phyloP scores from a whole-genome alignment of 2,329 filamentous ascomycete genomes.

The Sporothrix dimorphospora region DNA sequence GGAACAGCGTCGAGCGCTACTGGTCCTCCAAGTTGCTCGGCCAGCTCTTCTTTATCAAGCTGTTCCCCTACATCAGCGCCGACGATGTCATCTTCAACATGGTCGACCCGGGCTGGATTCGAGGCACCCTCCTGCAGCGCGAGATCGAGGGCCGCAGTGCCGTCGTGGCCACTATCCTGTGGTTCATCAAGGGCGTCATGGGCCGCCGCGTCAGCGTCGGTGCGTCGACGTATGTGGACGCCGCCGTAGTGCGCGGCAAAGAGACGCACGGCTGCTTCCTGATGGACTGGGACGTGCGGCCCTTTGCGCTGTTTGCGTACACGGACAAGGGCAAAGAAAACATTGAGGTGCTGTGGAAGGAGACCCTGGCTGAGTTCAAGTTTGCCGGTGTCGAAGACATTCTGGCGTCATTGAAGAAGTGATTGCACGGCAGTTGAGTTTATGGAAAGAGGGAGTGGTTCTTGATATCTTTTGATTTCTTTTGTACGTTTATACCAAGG shows the following conservation, averaged over 20 bases:
- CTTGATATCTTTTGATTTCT: not conserved
- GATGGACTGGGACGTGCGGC: slow-evolving; percentile 51
- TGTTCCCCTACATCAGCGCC: not conserved
- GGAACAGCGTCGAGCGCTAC: slow-evolving; percentile 25
- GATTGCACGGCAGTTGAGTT: too few species aligned
- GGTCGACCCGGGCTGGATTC: slow-evolving; percentile 15
- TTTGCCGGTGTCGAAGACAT: slow-evolving; percentile 36
- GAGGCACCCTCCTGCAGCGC: slow-evolving; percentile 40
- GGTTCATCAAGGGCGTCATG: slow-evolving; percentile 34
- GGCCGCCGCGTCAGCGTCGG: slow-evolving; percentile 45
- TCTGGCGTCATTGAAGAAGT: not conserved
- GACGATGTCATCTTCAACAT: slow-evolving; percentile 27
- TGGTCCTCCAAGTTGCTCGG: slow-evolving; percentile 28
- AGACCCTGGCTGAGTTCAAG: slow-evolving; percentile 44
- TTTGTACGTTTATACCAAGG: not conserved
- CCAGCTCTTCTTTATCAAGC: slow-evolving; percentile 24
- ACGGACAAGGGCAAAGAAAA: slow-evolving; percentile 42
- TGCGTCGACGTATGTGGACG: slow-evolving; percentile 53
- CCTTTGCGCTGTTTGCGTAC: slow-evolving; percentile 43
- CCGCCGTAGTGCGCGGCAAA: slow-evolving; percentile 48
- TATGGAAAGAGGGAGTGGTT: too few species aligned
- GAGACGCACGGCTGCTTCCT: slow-evolving; percentile 57
- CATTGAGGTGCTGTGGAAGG: slow-evolving; percentile 46
- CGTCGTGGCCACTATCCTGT: slow-evolving; percentile 9
- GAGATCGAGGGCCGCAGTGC: slow-evolving; percentile 34